Evolutionary conservation across 768 basidiomycete genomes (phyloP).

Genomic region (Asterophora parasitica): DNA sequence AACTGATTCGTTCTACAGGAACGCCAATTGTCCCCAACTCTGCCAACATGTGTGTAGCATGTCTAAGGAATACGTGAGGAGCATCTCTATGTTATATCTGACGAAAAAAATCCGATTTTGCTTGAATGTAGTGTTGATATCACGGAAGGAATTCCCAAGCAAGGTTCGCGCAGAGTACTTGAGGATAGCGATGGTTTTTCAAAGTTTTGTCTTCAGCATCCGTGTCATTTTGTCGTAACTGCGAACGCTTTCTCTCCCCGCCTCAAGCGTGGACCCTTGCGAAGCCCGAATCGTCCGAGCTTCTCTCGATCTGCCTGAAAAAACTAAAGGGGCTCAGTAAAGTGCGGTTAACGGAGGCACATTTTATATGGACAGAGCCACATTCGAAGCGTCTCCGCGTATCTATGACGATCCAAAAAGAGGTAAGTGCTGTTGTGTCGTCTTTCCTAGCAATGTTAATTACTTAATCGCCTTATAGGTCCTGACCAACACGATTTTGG

Average conservation of each 20-base stretch:
- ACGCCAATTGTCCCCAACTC: conserved; percentile 88
- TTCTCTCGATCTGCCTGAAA: conserved; percentile 90
- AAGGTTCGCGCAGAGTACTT: conserved; percentile 45
- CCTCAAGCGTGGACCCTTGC: conserved; percentile 84
- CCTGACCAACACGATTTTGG: conserved; percentile 89
- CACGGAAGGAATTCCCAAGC: conserved; percentile 96
- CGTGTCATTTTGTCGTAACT: conserved; percentile 91
- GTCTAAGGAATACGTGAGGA: conserved; percentile 79
- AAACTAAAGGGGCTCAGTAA: conserved; percentile 92
- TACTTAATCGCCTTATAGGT: conserved; percentile 43
- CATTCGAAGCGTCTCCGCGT: conserved; percentile 91
- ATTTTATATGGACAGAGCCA: conserved; percentile 99
- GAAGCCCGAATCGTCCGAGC: conserved; percentile 86
- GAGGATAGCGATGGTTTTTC: neutral
- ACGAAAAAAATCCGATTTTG: neutral
- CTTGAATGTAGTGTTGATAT: conserved; percentile 72
- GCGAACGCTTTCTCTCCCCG: conserved; percentile 92
- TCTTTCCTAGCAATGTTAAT: neutral
- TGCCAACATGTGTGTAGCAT: conserved; percentile 87
- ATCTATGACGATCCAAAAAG: conserved; percentile 97
- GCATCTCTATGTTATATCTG: neutral
- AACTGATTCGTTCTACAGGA: conserved; percentile 35
- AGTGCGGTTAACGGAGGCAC: conserved; percentile 95
- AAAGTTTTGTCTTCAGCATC: conserved; percentile 46
- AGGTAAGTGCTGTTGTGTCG: conserved; percentile 45